Percentiles rank a stretch among this genome's conserved stretches.
These are phyloP conservation scores for Mycena galericulata DNA, from an alignment of 768 basidiomycete species.

Conservation along the genomic window DNA sequence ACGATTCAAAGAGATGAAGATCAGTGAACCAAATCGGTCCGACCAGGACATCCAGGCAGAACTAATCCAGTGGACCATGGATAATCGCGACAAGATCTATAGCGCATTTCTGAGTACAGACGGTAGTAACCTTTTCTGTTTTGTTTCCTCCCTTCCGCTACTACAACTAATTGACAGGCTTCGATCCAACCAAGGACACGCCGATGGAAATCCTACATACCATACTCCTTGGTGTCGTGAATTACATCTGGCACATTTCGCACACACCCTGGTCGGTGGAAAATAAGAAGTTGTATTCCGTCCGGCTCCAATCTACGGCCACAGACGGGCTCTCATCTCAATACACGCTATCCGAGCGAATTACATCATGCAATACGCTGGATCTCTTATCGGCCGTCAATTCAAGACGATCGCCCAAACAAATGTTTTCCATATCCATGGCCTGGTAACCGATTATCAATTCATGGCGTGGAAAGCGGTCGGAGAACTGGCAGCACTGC, in stretches of 20 bases:
- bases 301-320: slow-evolving; percentile 48
- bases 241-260: slow-evolving; percentile 55
- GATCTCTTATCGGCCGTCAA: too few species aligned
- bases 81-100: neutral
- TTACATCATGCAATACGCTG: slow-evolving; percentile 54
- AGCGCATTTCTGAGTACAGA: neutral
- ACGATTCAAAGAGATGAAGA: neutral
- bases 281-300: slow-evolving; percentile 42
- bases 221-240: too few species aligned
- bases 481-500: neutral
- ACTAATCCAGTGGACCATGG: neutral
- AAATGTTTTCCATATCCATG: slow-evolving; percentile 50
- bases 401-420: too few species aligned
- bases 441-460: slow-evolving; percentile 40
- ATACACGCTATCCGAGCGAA: slow-evolving; percentile 49
- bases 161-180: slow-evolving; percentile 35
- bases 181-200: slow-evolving; percentile 47
- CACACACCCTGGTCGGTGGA: slow-evolving; percentile 44
- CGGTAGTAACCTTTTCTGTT: neutral
- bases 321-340: slow-evolving; percentile 45
- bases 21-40: neutral
- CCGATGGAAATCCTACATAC: slow-evolving; percentile 60
- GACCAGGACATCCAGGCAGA: neutral
- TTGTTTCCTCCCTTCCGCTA: neutral
- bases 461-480: slow-evolving; percentile 35